Evolutionary conservation across 306 rosid species (phyloP), one percentile per base, ranked within the genome.

Genomic region (Corylus americana): DNA sequence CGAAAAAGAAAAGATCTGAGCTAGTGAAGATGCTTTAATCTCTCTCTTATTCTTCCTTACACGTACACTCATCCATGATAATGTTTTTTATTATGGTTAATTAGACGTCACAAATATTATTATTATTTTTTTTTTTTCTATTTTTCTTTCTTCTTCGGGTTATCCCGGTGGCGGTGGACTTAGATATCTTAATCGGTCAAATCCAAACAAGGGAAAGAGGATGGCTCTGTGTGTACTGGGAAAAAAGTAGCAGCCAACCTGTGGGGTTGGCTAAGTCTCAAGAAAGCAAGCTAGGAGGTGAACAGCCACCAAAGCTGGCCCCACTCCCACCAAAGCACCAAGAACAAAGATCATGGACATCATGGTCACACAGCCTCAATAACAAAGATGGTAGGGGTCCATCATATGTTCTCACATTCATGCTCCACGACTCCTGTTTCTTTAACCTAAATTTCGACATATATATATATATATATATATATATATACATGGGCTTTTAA

Each of bases 331-430:
- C 29, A 4, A 42, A 68, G 9, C 22, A 67, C 8, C 12, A 39
- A 47, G 44, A 71, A 73, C 75, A 71, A 61, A n/a, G 71, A 57
- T 74, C 71, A 70, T 71, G 78, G 74, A 62, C 31, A 11, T 50
- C 55, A 74, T 82, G 85, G 68, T 84, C 85, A 80, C 79, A 82
- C 78, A 79, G 77, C 78, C 71, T 59, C 42, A 4, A 45, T 45
- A 74, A 82, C 58, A 88, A 79, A 78, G 73, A 76, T 57, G 84
- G 76, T 58, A 69, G 86, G 87, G 91, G 81, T 81, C 93, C 87
- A 72, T 81, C 74, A 47, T 61, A 81, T 76, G 88, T 83, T 74
- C 78, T 76, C 76, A 75, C 92, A 59, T 81, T 47, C 89, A 81
- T 71, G 27, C 80, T 83, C 85, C 90, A 87, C 80, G 72, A 85